Evolutionary conservation across 179 eudicot species (phyloP).

Genomic region (Amaranthus tricolor): DNA sequence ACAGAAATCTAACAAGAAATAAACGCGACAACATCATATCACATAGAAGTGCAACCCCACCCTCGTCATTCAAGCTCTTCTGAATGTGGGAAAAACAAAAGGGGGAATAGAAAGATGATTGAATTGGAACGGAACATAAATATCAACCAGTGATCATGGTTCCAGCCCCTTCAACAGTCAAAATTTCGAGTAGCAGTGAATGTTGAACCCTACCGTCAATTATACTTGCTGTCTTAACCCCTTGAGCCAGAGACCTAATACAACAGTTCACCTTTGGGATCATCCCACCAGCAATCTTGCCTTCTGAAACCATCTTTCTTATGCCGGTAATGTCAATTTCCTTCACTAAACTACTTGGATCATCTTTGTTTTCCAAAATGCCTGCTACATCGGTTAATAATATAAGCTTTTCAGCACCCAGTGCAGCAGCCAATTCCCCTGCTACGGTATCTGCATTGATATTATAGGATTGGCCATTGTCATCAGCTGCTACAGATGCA

Average conservation of each 20-base stretch:
- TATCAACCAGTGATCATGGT: constrained; percentile 75
- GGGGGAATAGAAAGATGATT: neutral
- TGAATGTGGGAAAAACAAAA: neutral
- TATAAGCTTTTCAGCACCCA: constrained; percentile 80
- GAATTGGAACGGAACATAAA: neutral
- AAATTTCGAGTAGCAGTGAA: constrained; percentile 68
- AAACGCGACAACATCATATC: neutral
- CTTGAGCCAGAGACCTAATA: constrained; percentile 70
- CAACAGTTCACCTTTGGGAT: constrained; percentile 92
- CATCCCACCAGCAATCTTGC: constrained; percentile 89
- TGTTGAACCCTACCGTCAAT: constrained; percentile 82
- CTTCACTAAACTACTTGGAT: constrained; percentile 64
- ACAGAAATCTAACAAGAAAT: neutral
- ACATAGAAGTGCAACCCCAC: constrained; percentile 1
- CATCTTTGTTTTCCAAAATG: constrained; percentile 59
- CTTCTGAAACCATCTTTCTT: constrained; percentile 45
- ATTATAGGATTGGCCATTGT: constrained; percentile 65
- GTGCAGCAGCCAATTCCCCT: constrained; percentile 77
- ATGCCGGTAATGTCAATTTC: constrained; percentile 75
- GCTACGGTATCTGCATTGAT: constrained; percentile 90
- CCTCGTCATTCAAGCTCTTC: constrained; percentile 5
- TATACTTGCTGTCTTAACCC: constrained; percentile 79
- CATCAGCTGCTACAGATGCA: constrained; percentile 85
- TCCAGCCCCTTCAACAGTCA: constrained; percentile 89
- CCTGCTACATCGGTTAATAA: constrained; percentile 85